Percentiles rank a stretch among this genome's conserved stretches.
These are phyloP conservation scores for Megacollybia platyphylla DNA, from an alignment of 1,284 basidiomycete genomes.

Conservation along the genomic window DNA sequence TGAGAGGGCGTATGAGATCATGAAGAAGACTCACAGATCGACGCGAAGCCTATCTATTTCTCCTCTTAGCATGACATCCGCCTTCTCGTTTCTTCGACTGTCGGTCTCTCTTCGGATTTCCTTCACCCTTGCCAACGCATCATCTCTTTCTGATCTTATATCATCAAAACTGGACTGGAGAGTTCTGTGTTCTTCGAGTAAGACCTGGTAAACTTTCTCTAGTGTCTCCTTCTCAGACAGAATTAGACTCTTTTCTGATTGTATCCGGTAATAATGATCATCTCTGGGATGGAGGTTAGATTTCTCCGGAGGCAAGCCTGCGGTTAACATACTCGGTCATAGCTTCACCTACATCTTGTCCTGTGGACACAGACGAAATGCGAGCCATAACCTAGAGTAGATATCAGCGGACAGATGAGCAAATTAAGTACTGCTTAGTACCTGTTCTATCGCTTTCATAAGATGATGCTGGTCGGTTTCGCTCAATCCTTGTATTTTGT, in stretches of 20 bases:
- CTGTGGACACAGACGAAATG: constrained; percentile 31
- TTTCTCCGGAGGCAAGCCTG: constrained; percentile 5
- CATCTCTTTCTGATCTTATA: constrained; percentile 58
- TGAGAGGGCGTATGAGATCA: constrained; percentile 12
- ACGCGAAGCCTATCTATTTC: constrained; percentile 72
- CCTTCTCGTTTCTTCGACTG: constrained; percentile 47
- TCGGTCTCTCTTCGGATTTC: constrained; percentile 50
- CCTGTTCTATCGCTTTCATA: constrained; percentile 83
- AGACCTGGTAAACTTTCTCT: constrained; percentile 61
- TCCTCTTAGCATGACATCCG: constrained; percentile 54
- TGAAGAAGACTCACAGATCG: constrained; percentile 23
- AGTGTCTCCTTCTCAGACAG: constrained; percentile 70
- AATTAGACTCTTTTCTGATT: constrained; percentile 65
- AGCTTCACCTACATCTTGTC: constrained; percentile 31
- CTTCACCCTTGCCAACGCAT: constrained; percentile 42
- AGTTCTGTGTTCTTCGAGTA: constrained; percentile 67
- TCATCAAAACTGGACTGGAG: constrained; percentile 67
- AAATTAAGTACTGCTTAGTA: constrained; percentile 15
- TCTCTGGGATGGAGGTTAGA: constrained; percentile 33
- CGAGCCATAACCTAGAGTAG: constrained; percentile 57
- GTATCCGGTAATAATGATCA: constrained; percentile 76
- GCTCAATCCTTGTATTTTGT: constrained; percentile 69
- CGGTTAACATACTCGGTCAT: constrained; percentile 61
- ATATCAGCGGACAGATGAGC: background rate
- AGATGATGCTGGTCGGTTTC: constrained; percentile 73